These are phyloP conservation scores for Fraxinus albicans DNA, from an alignment of 305 asterid genomes.

Conservation along the genomic window DNA sequence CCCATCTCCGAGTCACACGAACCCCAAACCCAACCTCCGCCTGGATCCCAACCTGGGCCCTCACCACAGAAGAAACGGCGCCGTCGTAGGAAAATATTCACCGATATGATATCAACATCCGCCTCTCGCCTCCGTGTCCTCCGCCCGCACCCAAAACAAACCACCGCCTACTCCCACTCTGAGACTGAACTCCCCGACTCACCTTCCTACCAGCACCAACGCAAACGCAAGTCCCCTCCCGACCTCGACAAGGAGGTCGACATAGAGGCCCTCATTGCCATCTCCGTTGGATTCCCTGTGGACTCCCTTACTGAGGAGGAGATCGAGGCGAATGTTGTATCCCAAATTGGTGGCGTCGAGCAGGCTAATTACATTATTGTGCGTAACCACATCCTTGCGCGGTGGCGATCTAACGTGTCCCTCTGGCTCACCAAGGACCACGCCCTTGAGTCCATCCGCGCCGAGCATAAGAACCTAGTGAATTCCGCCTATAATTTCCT, in stretches of 20 bases:
- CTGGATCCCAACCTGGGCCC: constrained; percentile 30
- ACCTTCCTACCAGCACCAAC: constrained; percentile 38
- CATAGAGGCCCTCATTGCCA: constrained; percentile 83
- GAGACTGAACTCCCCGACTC: constrained; percentile 41
- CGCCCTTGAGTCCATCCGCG: constrained; percentile 82
- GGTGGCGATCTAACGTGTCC: constrained; percentile 81
- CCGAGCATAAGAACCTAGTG: constrained; percentile 80
- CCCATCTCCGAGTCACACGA: constrained; percentile 19
- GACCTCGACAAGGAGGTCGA: constrained; percentile 86
- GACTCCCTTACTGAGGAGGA: constrained; percentile 85
- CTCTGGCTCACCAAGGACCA: constrained; percentile 92
- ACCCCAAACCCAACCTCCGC: neutral
- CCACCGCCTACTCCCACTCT: constrained; percentile 38
- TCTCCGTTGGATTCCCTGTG: constrained; percentile 85
- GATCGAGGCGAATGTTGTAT: constrained; percentile 85
- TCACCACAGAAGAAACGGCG: constrained; percentile 68
- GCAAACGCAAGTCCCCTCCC: constrained; percentile 51
- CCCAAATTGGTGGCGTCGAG: constrained; percentile 69
- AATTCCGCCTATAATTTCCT: constrained; percentile 71
- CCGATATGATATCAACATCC: constrained; percentile 79
- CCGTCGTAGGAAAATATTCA: constrained; percentile 82
- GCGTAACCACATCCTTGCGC: constrained; percentile 81
- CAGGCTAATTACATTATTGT: constrained; percentile 89
- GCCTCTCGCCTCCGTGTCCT: constrained; percentile 71
- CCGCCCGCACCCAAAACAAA: constrained; percentile 69